Base-by-base conservation (phyloP, 106 monocot species). In the Allium cepa region DNA sequence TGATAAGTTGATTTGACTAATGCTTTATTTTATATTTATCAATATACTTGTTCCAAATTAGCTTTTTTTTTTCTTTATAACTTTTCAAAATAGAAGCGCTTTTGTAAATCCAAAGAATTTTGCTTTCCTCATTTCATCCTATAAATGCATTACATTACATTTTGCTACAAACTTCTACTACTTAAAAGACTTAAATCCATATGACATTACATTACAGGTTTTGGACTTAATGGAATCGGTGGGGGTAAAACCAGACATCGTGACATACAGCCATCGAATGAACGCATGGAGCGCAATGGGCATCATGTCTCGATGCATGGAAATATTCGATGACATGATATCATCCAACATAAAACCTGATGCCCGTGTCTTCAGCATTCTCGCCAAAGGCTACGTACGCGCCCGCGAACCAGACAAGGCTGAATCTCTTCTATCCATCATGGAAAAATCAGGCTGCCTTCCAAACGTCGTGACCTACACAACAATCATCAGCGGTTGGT, bases 401-500 rank as follows among this genome's bases (percentile, higher is more conserved):
- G 83, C 95, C 59, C 66, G 84, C 7, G 81, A 91, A 68, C 88
- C 91, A 11, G 79, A 77, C 12, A 91, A 86, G 74, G 95, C 88
- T 1, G 88, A 96, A 51, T 85, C 77, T 10, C 69, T 96, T 50
- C 75, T 95, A 28, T 10, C 57, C 9, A 80, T 76, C 22, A 96
- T 92, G 88, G 75, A 80, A 16, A 71, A 83, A 67, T 53, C 66
- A 8, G 72, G 80, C 11, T 55, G 88, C 26, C 75, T 63, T 46
- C 84, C 91, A 13, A 96, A 85, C 64, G 85, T 96, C 6, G 82
- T 96, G 11, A 96, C 91, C 56, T 96, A 86, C 72, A 91, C 88
- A 17, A 96, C 91, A 13, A 78, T 91, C 18, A 91, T 96, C 71
- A 91, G 91, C 56, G 95, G 95, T 12, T 96, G 88, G 85, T 96